A percentile compares a stretch with the other conserved stretches of the same genome.
Evolutionary conservation across 306 rosid genomes (phyloP).

Genomic region (Dryas alaskensis): DNA sequence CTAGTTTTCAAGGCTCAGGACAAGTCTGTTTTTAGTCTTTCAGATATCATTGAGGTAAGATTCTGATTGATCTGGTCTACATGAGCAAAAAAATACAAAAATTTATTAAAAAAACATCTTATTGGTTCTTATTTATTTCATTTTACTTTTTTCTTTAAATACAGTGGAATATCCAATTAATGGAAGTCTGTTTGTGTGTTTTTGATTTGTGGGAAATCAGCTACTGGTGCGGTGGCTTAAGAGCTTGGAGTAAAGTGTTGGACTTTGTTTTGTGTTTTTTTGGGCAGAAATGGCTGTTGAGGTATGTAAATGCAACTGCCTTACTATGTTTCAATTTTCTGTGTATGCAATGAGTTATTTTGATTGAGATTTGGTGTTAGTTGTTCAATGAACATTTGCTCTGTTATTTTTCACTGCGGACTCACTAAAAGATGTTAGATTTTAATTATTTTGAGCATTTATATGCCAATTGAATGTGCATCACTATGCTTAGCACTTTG

Average conservation of each 20-base stretch:
- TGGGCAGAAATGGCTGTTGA: constrained; percentile 26
- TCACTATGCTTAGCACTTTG: no score
- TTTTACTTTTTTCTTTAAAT: neutral
- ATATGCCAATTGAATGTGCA: no score
- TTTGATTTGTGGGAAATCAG: neutral
- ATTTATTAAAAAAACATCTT: neutral
- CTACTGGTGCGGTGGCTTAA: neutral
- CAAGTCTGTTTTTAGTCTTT: constrained; percentile 17
- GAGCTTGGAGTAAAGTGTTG: neutral
- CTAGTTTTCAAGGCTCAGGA: neutral
- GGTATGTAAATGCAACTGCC: constrained; percentile 18
- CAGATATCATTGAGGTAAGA: constrained; percentile 20
- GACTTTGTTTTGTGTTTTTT: neutral
- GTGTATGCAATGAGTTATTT: neutral
- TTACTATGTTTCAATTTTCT: neutral
- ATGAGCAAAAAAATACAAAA: neutral
- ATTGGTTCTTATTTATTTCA: neutral
- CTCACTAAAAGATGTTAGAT: neutral
- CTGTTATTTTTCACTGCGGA: neutral
- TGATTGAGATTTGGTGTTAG: neutral
- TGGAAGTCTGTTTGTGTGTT: neutral
- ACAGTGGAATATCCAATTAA: neutral
- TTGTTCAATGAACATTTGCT: neutral
- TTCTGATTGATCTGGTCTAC: constrained; percentile 43
- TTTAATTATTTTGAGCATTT: neutral